A percentile compares a stretch with the other conserved stretches of the same genome.
Evolutionary conservation across 2,329 filamentous ascomycete genomes (phyloP).

Genomic region (Claviceps sp.): DNA sequence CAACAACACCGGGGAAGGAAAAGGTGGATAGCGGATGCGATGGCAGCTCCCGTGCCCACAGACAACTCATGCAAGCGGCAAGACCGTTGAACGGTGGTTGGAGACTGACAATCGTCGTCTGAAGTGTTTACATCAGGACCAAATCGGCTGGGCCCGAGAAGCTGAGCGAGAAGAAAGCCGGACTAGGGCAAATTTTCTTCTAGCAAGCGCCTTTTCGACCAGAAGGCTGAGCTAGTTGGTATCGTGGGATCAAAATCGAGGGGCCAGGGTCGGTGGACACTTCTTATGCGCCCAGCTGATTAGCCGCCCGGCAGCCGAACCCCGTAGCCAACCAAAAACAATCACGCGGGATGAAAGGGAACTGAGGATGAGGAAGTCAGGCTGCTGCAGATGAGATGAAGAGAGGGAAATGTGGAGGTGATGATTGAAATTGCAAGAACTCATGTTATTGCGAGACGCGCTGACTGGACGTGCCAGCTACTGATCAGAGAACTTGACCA

Average conservation of each 20-base stretch:
- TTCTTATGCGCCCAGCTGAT: neutral
- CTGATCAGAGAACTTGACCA: neutral
- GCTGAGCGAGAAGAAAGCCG: neutral
- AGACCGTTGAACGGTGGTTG: neutral
- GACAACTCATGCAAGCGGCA: neutral
- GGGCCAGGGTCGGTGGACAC: neutral
- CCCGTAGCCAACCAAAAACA: neutral
- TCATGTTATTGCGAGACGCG: too few species aligned
- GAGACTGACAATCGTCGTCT: neutral
- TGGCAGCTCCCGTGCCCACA: slow-evolving; percentile 1
- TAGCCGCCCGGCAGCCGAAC: neutral
- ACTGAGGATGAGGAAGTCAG: neutral
- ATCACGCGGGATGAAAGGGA: neutral
- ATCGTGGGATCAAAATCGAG: neutral
- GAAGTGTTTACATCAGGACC: neutral
- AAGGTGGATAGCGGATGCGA: slow-evolving; percentile 1
- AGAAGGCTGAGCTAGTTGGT: neutral
- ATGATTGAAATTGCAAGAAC: too few species aligned
- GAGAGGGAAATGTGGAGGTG: neutral
- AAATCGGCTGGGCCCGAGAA: neutral
- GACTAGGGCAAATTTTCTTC: neutral
- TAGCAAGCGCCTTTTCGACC: neutral
- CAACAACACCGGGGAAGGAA: neutral
- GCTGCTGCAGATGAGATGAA: neutral
- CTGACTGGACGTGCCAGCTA: too few species aligned